Evolutionary conservation across 495 filamentous ascomycete genomes (phyloP).

Genomic region (Copromyces sp.): DNA sequence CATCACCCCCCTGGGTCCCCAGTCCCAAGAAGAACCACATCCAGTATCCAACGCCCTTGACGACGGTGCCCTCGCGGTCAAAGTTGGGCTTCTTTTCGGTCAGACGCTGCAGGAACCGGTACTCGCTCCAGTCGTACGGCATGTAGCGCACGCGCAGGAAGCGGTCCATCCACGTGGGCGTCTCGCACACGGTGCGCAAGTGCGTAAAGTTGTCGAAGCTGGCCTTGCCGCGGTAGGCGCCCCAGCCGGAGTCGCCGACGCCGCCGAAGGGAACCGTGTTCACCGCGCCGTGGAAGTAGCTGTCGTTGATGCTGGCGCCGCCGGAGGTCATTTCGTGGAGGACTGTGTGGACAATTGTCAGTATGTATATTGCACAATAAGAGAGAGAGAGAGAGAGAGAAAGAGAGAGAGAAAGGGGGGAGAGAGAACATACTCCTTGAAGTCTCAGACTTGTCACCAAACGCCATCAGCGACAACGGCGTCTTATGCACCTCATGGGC

Average conservation of each 20-base stretch:
- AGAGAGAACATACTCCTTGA: conserved; percentile 41
- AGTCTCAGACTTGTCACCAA: conserved; percentile 68
- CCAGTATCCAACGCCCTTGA: conserved; percentile 42
- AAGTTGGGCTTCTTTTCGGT: conserved; percentile 62
- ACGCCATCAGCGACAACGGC: conserved; percentile 72
- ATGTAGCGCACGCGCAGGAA: conserved; percentile 71
- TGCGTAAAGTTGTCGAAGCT: conserved; percentile 83
- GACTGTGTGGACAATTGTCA: conserved; percentile 32
- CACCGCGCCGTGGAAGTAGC: conserved; percentile 67
- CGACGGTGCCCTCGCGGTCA: conserved; percentile 60
- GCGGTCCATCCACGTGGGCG: conserved; percentile 71
- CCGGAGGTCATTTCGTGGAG: conserved; percentile 60
- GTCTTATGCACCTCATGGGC: conserved; percentile 69
- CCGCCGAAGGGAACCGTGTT: conserved; percentile 80
- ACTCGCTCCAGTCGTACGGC: conserved; percentile 49
- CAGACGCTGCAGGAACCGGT: conserved; percentile 47
- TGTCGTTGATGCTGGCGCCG: conserved; percentile 72
- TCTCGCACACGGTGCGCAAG: conserved; percentile 61
- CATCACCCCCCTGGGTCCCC: conserved; percentile 29
- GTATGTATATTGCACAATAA: conserved; percentile 6
- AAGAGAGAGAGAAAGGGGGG: not conserved
- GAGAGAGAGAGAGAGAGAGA: not conserved
- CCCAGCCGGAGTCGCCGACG: conserved; percentile 75
- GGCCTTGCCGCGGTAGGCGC: conserved; percentile 72
- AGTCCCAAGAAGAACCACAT: conserved; percentile 32